Base-by-base conservation (phyloP, 345 rosid genomes). In the Brassica carinata region DNA sequence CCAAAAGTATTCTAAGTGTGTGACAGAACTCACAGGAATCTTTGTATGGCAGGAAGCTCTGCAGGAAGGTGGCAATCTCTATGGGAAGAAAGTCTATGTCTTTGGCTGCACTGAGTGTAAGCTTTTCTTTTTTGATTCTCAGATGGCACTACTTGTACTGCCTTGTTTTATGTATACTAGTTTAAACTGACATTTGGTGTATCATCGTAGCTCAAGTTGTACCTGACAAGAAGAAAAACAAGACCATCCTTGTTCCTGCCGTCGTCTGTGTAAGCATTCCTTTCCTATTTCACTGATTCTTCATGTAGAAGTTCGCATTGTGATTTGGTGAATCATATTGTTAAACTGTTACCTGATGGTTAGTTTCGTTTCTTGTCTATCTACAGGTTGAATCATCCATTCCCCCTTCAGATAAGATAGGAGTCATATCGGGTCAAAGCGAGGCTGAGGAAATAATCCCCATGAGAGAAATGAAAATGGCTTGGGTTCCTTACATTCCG, bases 401-500 rank as follows among this genome's bases (percentile, higher is more conserved):
- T 55, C 92, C 98, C 19, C 98, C 98, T 69, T 92, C 96, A 63
- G 97, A 94, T 85, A 86, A 89, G 87, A 92, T 92, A 78, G 99
- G 97, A 64, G 86, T 91, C 71, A 88, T 89, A 71, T 91, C 98
- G 14, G 95, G 85, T 87, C 91, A 92, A 77, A 86, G 89, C 83
- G 91, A 87, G 77, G 75, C 61, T 19, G 98, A 88, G 82, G 96
- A 91, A 74, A 91, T 95, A 75, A 67, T 91, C 83, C 97, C 99
- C 4, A 91, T 95, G 99, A 95, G 87, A 76, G 82, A 82, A 63
- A 93, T 95, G 98, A 93, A 95, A 87, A 93, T 92, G 99, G 98
- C 83, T 65, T 95, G 99, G 99, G 86, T 86, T 73, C 99, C 99
- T 9, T 95, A 91, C 79, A 82, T 93, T 69, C 98, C 99, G 34